Evolutionary conservation across 768 basidiomycete species (phyloP).

Genomic region (Sarcodon sp.): DNA sequence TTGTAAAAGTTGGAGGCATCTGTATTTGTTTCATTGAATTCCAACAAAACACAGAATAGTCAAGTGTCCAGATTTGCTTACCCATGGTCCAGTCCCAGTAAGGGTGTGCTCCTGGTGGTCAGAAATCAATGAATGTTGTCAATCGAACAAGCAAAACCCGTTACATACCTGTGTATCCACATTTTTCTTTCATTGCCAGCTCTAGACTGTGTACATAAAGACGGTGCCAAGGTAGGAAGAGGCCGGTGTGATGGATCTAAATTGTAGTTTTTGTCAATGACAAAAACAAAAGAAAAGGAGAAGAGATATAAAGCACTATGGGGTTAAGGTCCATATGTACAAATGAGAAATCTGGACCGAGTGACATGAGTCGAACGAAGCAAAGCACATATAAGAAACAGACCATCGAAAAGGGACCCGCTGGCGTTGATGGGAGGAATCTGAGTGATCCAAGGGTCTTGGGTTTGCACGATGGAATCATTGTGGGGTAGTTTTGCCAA

Average conservation of each 20-base stretch:
- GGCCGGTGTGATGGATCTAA: conserved; percentile 12
- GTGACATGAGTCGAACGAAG: background rate
- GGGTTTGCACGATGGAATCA: background rate
- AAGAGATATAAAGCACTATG: background rate
- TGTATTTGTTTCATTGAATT: background rate
- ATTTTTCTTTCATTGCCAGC: conserved; percentile 8
- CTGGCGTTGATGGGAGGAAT: background rate
- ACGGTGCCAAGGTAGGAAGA: conserved; percentile 17
- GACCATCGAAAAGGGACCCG: conserved; percentile 1
- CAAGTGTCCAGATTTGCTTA: background rate
- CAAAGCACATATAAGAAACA: background rate
- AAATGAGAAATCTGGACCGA: conserved; percentile 7
- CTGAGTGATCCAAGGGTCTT: background rate
- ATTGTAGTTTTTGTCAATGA: background rate
- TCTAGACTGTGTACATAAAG: conserved; percentile 11
- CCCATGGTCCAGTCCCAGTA: conserved; percentile 19
- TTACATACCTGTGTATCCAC: conserved; percentile 9
- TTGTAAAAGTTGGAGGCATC: conserved; percentile 12
- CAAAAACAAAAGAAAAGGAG: background rate
- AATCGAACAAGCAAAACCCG: too few species aligned
- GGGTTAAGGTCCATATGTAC: conserved; percentile 15
- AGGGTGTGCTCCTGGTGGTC: conserved; percentile 6
- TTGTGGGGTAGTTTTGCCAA: background rate
- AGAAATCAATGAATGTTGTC: too few species aligned
- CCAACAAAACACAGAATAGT: background rate